Base-by-base conservation (phyloP, 2,329 filamentous ascomycete genomes). In the Sporothrix dimorphospora region DNA sequence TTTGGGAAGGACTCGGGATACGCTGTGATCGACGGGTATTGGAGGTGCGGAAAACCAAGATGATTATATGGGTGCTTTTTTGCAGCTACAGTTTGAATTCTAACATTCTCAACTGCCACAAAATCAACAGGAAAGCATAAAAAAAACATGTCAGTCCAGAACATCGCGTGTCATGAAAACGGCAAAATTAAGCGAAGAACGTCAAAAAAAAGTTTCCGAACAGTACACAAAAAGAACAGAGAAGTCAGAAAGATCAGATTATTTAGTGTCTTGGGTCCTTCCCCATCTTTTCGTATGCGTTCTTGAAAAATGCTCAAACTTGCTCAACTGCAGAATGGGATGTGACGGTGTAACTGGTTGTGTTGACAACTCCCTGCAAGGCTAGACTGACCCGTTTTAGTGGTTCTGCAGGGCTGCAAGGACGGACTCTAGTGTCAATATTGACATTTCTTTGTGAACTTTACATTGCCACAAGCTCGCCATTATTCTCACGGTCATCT, bases 251-350 rank as follows among this genome's bases (percentile, higher is more conserved):
- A 30, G 14, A 34, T 45, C 19, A 61, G 57, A 61, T n/a, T 14
- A 1, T 40, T 40, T 61, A 5, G 9, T 19, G 11, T 5, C 16
- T 9, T 21, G 55, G 2, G 30, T 8, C 11, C 21, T 21, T 19
- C n/a, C n/a, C 2, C 6, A 2, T 19, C 24, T 66, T 16, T 27
- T 27, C 16, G 2, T 34, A 16, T 30, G 14, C 16, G 19, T n/a
- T 34, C 14, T 27, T n/a, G 21, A 49, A 69, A 69, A 69, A 27
- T 42, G 66, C 66, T 69, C 66, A 69, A 69, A 69, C 49, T 57
- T 69, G 66, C 66, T 69, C 66, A 69, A 6, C 45, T n/a, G 45
- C 27, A 65, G 16, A 27, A 6, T 14, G 14, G 21, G 11, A 14
- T 42, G 12, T 57, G 51, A 5, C 34, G 55, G n/a, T 47, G 40